These are phyloP conservation scores for Gnomoniopsis smithogilvyi DNA, from an alignment of 2,329 filamentous ascomycete genomes.

Conservation along the genomic window DNA sequence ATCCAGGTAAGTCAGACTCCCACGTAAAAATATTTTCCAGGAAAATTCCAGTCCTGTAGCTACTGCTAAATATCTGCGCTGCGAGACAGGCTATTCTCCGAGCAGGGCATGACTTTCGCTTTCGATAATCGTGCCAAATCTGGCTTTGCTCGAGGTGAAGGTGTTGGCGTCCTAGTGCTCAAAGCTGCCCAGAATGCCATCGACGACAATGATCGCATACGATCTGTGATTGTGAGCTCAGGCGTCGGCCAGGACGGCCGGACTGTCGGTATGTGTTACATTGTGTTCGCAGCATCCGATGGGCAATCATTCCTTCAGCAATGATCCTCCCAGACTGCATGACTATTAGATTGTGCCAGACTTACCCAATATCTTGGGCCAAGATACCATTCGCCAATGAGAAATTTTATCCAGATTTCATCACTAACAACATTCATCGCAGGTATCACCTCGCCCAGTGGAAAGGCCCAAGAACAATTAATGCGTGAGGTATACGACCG, in stretches of 20 bases:
- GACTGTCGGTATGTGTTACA: conserved; percentile 26
- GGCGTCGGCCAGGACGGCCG: conserved; percentile 37
- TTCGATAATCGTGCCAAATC: conserved; percentile 30
- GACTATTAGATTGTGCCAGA: too few species aligned
- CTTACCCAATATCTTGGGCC: too few species aligned
- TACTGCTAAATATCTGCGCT: not conserved
- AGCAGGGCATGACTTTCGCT: conserved; percentile 21
- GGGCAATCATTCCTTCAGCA: not conserved
- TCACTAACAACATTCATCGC: not conserved
- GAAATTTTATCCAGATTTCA: too few species aligned
- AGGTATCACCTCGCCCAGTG: conserved; percentile 30
- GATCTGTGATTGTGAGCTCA: conserved; percentile 28
- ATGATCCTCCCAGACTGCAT: too few species aligned
- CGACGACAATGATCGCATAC: conserved; percentile 26
- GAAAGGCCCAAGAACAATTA: conserved; percentile 21
- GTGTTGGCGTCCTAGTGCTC: conserved; percentile 31
- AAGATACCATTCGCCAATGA: too few species aligned
- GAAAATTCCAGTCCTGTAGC: not conserved
- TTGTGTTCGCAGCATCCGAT: not conserved
- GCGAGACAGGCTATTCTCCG: conserved; percentile 22
- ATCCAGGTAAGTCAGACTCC: not conserved
- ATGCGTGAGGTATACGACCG: conserved; percentile 20
- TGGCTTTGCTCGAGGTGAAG: conserved; percentile 36
- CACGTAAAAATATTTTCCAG: not conserved
- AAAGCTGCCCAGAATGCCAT: conserved; percentile 35